A percentile compares a stretch with the other conserved stretches of the same genome.
phyloP scores from a whole-genome alignment of 2,329 filamentous ascomycete genomes.

The Fusarium bulbicola region DNA sequence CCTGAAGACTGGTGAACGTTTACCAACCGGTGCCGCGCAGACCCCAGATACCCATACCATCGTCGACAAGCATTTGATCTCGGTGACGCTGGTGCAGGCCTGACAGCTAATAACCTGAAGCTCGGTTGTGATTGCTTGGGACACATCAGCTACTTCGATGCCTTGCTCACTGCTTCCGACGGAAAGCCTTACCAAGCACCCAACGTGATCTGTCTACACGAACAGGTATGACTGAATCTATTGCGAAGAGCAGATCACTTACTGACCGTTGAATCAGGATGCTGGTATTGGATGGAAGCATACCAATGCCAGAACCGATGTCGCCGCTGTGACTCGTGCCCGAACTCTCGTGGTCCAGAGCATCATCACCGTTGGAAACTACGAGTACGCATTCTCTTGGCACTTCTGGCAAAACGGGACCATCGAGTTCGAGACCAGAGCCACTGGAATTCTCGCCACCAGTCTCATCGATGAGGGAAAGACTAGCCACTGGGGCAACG shows the following conservation, averaged over 20 bases:
- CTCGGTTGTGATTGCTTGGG: neutral
- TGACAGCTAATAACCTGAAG: slow-evolving; percentile 62
- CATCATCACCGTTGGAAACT: slow-evolving; percentile 74
- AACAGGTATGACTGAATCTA: slow-evolving; percentile 46
- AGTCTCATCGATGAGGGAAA: slow-evolving; percentile 66
- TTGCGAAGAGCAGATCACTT: rapidly evolving
- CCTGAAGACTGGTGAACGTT: neutral
- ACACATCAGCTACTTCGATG: slow-evolving; percentile 56
- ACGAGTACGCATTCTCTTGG: slow-evolving; percentile 67
- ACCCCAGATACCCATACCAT: slow-evolving; percentile 68
- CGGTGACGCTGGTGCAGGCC: slow-evolving; percentile 74
- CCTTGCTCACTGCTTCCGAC: neutral
- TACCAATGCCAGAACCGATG: slow-evolving; percentile 69
- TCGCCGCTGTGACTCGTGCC: slow-evolving; percentile 66
- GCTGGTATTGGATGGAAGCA: slow-evolving; percentile 77
- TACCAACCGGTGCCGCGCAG: rapidly evolving
- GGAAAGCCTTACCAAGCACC: slow-evolving; percentile 49
- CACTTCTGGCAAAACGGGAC: slow-evolving; percentile 69
- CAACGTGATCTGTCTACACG: slow-evolving; percentile 73
- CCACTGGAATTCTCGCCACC: slow-evolving; percentile 71
- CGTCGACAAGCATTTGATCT: slow-evolving; percentile 78
- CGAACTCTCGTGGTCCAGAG: slow-evolving; percentile 73
- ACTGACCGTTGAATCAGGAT: slow-evolving; percentile 53
- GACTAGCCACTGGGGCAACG: slow-evolving; percentile 63
- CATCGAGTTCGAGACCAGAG: slow-evolving; percentile 68